Evolutionary conservation across 371 early-diverging fungal species (phyloP).

Genomic region (Lichtheimia ramosa): DNA sequence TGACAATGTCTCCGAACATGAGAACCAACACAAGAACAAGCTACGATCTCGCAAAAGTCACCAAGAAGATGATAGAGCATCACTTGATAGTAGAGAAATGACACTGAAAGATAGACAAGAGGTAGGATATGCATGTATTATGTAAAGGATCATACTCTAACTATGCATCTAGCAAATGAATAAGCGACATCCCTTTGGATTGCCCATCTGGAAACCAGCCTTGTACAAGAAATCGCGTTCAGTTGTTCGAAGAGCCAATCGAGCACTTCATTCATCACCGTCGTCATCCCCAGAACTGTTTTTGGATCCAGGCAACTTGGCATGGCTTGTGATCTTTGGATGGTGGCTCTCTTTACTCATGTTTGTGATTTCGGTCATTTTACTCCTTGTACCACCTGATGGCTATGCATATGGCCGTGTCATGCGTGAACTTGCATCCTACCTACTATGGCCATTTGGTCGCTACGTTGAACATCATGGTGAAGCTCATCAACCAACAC

Average conservation of each 20-base stretch:
- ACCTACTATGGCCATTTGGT: constrained; percentile 94
- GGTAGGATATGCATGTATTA: constrained; percentile 23
- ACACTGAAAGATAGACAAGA: constrained; percentile 72
- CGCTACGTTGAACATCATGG: constrained; percentile 74
- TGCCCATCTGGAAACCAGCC: constrained; percentile 96
- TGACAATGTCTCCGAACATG: too few relatives aligned
- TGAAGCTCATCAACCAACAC: neutral
- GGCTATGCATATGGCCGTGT: constrained; percentile 63
- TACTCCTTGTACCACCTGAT: constrained; percentile 51
- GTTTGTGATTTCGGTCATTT: constrained; percentile 52
- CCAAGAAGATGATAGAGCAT: constrained; percentile 25
- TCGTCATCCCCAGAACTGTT: constrained; percentile 63
- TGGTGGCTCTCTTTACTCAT: constrained; percentile 86
- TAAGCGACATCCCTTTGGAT: constrained; percentile 90
- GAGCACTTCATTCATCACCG: constrained; percentile 83
- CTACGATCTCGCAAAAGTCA: too few relatives aligned
- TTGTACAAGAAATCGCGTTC: constrained; percentile 93
- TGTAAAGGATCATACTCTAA: too few relatives aligned
- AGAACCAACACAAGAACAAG: too few relatives aligned
- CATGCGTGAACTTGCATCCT: constrained; percentile 67
- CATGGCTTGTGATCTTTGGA: constrained; percentile 87
- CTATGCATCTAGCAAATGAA: constrained; percentile 68
- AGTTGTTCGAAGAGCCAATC: constrained; percentile 78
- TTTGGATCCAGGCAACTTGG: constrained; percentile 82
- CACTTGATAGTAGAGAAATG: constrained; percentile 42